A percentile compares a stretch with the other conserved stretches of the same genome.
phyloP scores from a whole-genome alignment of 208 protist species.

The Trypanosoma mega region DNA sequence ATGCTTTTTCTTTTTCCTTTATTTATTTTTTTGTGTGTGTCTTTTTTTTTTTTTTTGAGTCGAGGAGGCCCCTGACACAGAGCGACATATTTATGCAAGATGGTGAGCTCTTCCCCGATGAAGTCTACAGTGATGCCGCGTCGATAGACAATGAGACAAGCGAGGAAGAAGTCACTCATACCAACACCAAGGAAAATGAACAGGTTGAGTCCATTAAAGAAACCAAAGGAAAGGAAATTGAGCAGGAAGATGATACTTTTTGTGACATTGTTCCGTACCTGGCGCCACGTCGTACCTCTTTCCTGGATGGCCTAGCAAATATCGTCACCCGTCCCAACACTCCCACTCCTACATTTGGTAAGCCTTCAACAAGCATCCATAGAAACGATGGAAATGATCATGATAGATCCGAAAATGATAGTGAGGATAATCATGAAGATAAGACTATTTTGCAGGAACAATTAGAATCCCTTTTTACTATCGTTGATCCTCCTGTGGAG shows the following conservation, averaged over 20 bases:
- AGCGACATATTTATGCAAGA: slow-evolving; percentile 5
- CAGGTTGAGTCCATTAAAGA: too few relatives aligned
- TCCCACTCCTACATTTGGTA: too few relatives aligned
- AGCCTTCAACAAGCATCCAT: too few relatives aligned
- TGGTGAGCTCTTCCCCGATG: slow-evolving; percentile 17
- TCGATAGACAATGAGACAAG: not conserved
- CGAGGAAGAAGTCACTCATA: not conserved
- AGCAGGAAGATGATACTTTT: too few relatives aligned
- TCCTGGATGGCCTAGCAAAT: not conserved
- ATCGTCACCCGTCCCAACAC: too few relatives aligned
- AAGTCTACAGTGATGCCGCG: slow-evolving; percentile 9
- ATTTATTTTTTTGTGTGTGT: not conserved
- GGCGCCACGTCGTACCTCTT: slow-evolving; percentile 26
- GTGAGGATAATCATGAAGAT: slow-evolving; percentile 25
- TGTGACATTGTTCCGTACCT: slow-evolving; percentile 43
- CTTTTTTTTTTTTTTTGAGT: not conserved
- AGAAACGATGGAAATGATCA: too few relatives aligned
- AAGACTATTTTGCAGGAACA: slow-evolving; percentile 35
- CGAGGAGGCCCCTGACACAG: not conserved
- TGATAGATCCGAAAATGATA: too few relatives aligned
- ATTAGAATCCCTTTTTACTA: slow-evolving; percentile 35
- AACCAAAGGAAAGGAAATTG: too few relatives aligned
- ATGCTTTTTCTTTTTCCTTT: slow-evolving; percentile 4
- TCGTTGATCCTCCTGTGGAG: not conserved
- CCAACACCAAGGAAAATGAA: not conserved